Percentiles rank a stretch among this genome's conserved stretches.
Evolutionary conservation across 495 filamentous ascomycete species (phyloP).

Genomic region (Bryoglossum gracile): DNA sequence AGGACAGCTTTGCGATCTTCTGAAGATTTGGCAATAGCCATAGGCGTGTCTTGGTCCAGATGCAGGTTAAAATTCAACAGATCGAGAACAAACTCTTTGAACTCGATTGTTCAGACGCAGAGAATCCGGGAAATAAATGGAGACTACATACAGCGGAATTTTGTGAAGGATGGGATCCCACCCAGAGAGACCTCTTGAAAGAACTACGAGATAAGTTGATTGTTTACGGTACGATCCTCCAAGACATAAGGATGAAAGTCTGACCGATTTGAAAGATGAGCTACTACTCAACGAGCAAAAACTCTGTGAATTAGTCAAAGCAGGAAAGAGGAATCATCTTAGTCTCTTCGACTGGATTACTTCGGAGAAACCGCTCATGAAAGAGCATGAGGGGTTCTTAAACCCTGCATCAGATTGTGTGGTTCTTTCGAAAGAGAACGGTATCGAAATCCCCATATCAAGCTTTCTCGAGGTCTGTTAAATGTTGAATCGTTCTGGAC

Average conservation of each 20-base stretch:
- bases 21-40: not conserved
- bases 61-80: not conserved
- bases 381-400: not conserved
- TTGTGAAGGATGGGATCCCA: not conserved
- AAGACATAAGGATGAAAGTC: not conserved
- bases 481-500: too few relatives aligned
- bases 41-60: not conserved
- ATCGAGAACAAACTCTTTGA: not conserved
- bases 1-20: not conserved
- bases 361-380: not conserved
- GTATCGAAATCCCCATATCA: not conserved
- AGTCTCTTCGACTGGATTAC: conserved; percentile 5
- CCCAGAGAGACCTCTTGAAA: not conserved
- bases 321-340: not conserved
- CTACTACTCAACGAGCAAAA: not conserved
- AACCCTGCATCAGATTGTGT: not conserved
- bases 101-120: not conserved
- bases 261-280: not conserved
- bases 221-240: not conserved
- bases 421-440: not conserved
- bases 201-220: not conserved
- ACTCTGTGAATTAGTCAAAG: not conserved
- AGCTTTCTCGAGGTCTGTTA: not conserved
- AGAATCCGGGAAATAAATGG: not conserved
- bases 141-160: not conserved